Evolutionary conservation across 768 basidiomycete genomes (phyloP), one percentile per base, ranked within the genome.

Genomic region (Termitomyces eurrhizus): DNA sequence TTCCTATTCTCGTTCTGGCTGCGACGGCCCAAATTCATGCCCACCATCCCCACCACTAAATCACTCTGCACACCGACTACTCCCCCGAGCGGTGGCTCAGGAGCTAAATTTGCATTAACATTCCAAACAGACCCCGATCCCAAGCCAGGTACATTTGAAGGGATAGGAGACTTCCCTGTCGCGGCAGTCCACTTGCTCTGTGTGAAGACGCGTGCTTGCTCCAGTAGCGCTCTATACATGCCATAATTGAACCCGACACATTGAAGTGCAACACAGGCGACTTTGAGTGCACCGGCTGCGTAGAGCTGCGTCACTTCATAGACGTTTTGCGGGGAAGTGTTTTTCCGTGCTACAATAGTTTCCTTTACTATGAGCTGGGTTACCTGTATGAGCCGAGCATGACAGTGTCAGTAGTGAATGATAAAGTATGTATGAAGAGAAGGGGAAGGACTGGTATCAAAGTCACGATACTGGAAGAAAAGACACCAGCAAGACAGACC

Each of bases 301-400:
- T 91, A 92, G 36, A 92, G 80, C 68, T 92, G 90, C 1, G 78
- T 74, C 0, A 83, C 84, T 70, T 92, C 90, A 73, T 91, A 91
- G 32, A 85, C 72, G 66, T 88, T 90, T 69, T 90, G 89, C 18
- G 90, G 89, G 1, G 89, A 89, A 21, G 82, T 83, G 68, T 89
- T 90, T 72, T 89, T 91, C 50, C 90, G 83, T 7, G 78, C 84
- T 2, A 80, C 72, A 39, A 92, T 75, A 0, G 90, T 92, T 60
- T 91, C 90, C 71, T 83, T 90, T 63, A 92, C 77, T 56, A 92
- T 76, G 0, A 82, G 78, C 57, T 86, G 83, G 3, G 79, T 80
- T 1, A 88, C 84, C 90, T 92, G 67, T 7, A 37, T 42, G 21
- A 21, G 14, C 16, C 29, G 26, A 41, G 16, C 21, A 7, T 12